These are phyloP conservation scores for Acacia pycnantha DNA, from an alignment of 331 rosid species.

Conservation along the genomic window DNA sequence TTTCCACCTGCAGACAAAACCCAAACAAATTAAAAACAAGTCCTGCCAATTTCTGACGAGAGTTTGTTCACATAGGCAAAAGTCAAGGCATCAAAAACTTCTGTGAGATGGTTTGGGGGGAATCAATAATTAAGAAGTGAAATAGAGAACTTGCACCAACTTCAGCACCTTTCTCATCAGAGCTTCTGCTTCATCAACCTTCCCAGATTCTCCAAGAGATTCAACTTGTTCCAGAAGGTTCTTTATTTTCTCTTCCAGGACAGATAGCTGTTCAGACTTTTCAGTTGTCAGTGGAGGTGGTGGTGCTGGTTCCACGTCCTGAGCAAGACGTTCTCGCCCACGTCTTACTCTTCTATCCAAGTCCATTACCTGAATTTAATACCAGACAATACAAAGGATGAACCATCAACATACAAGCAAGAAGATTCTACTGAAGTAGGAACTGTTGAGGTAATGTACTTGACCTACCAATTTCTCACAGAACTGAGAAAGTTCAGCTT, in stretches of 20 bases:
- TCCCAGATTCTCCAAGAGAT: conserved; percentile 98
- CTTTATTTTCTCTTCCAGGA: conserved; percentile 95
- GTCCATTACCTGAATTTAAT: conserved; percentile 77
- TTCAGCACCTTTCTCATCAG: conserved; percentile 89
- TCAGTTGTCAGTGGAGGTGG: conserved; percentile 78
- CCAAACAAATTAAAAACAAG: background rate
- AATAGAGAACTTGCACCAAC: conserved; percentile 11
- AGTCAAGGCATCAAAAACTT: conserved; percentile 13
- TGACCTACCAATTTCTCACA: conserved; percentile 90
- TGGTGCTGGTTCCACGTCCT: conserved; percentile 97
- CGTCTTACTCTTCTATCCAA: conserved; percentile 97
- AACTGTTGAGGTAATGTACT: background rate
- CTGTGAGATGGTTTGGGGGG: background rate
- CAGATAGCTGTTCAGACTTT: conserved; percentile 80
- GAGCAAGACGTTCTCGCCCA: conserved; percentile 95
- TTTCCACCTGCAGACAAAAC: conserved; percentile 65
- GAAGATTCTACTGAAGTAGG: background rate
- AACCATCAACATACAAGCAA: conserved; percentile 2
- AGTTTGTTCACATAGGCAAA: conserved; percentile 5
- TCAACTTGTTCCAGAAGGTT: conserved; percentile 96
- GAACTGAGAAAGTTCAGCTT: conserved; percentile 91
- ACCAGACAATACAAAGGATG: conserved; percentile 8
- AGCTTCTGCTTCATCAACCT: conserved; percentile 99
- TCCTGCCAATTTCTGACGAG: background rate
- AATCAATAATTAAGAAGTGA: background rate